Percentiles rank a stretch among this genome's conserved stretches.
These are phyloP conservation scores for Aureobasidium vineae DNA, from an alignment of 2,329 filamentous ascomycete species.

Conservation along the genomic window DNA sequence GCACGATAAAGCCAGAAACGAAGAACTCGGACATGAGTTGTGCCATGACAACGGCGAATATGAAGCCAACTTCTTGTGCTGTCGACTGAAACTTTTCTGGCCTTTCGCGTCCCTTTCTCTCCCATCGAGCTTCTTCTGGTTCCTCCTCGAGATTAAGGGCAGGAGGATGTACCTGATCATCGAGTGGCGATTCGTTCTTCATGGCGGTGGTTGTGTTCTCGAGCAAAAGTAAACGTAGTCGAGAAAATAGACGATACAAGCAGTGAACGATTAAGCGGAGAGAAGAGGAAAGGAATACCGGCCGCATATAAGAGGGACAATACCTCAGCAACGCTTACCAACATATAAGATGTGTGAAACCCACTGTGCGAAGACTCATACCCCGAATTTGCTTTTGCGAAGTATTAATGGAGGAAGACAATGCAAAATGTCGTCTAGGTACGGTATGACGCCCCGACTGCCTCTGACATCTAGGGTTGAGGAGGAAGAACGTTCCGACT, in stretches of 20 bases:
- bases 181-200: neutral
- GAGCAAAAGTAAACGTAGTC: neutral
- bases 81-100: slow-evolving; percentile 56
- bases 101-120: slow-evolving; percentile 61
- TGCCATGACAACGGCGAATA: slow-evolving; percentile 50
- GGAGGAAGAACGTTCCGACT: slow-evolving; percentile 7
- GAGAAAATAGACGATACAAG: neutral
- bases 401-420: neutral
- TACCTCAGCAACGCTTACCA: neutral
- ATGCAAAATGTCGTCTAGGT: neutral
- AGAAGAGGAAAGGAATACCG: neutral
- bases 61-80: slow-evolving; percentile 61
- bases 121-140: slow-evolving; percentile 40
- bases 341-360: neutral
- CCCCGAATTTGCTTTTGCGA: neutral
- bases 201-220: neutral
- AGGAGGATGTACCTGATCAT: neutral
- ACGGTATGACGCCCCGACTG: neutral
- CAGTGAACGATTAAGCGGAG: too few species aligned
- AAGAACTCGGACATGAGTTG: slow-evolving; percentile 61
- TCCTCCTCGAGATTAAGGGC: neutral
- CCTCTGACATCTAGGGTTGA: neutral
- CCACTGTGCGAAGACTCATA: slow-evolving; percentile 1
- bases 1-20: slow-evolving; percentile 69
- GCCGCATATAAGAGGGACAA: neutral